These are phyloP conservation scores for Blepharisma japonicum DNA, from an alignment of 73 alveolate species.

Conservation along the genomic window DNA sequence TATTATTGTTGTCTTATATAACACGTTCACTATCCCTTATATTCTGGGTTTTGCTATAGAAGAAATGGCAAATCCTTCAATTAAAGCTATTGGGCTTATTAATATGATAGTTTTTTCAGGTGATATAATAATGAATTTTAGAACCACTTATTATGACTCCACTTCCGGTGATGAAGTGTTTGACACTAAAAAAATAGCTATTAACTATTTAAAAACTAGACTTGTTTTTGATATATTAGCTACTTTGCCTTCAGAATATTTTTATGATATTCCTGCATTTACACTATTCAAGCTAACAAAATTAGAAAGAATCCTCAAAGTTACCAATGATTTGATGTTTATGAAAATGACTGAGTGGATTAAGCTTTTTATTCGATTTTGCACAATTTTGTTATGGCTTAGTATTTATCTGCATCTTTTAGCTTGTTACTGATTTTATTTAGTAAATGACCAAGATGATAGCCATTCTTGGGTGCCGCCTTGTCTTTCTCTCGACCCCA, in stretches of 20 bases:
- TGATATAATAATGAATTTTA: not conserved
- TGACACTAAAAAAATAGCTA: not conserved
- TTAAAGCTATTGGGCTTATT: slow-evolving; percentile 9
- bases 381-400: slow-evolving; percentile 1
- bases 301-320: not conserved
- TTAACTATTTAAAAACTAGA: not conserved
- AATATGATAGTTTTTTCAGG: not conserved
- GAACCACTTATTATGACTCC: slow-evolving; percentile 7
- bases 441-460: not conserved
- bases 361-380: not conserved
- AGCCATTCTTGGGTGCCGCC: not conserved
- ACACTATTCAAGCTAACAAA: not conserved
- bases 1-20: too few relatives aligned
- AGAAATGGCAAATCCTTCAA: not conserved
- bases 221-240: not conserved
- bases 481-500: not conserved
- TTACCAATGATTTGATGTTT: slow-evolving; percentile 6
- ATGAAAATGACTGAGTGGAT: not conserved
- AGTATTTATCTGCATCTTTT: slow-evolving; percentile 7
- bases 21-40: too few relatives aligned
- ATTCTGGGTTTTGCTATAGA: not conserved
- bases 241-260: not conserved
- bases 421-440: not conserved
- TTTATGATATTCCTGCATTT: not conserved
- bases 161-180: slow-evolving; percentile 9